phyloP scores from a whole-genome alignment of 2,329 filamentous ascomycete species.

The Ilyonectria destructans region DNA sequence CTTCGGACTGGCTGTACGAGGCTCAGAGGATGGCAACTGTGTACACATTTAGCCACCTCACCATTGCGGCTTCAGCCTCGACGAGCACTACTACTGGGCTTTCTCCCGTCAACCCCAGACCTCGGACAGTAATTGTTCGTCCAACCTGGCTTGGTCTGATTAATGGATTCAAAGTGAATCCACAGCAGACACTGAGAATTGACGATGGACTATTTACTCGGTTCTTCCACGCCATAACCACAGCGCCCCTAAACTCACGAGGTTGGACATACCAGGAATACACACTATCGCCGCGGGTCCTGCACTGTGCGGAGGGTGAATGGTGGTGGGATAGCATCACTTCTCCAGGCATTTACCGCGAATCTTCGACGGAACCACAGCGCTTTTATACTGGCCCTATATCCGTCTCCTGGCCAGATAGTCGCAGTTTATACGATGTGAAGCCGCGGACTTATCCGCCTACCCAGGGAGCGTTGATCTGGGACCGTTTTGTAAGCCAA shows the following conservation, averaged over 20 bases:
- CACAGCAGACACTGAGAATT: slow-evolving; percentile 1
- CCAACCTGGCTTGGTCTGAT: slow-evolving; percentile 1
- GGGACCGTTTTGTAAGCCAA: slow-evolving; percentile 7
- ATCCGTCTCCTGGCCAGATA: slow-evolving; percentile 15
- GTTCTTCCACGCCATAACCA: slow-evolving; percentile 1
- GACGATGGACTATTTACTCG: not conserved
- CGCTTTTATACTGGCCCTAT: not conserved
- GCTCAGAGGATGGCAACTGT: slow-evolving; percentile 13
- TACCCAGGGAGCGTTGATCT: not conserved
- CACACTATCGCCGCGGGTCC: slow-evolving; percentile 1
- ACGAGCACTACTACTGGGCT: slow-evolving; percentile 4
- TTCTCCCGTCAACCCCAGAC: not conserved
- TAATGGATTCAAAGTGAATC: not conserved
- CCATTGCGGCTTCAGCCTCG: slow-evolving; percentile 11
- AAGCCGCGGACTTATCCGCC: not conserved
- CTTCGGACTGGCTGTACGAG: slow-evolving; percentile 8
- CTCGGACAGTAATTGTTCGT: slow-evolving; percentile 10
- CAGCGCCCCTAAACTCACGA: slow-evolving; percentile 2
- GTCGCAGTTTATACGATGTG: slow-evolving; percentile 11
- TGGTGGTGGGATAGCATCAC: slow-evolving; percentile 15
- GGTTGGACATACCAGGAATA: slow-evolving; percentile 15
- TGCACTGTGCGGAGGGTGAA: slow-evolving; percentile 14
- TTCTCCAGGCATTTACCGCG: not conserved
- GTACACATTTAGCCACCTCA: slow-evolving; percentile 6
- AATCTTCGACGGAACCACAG: not conserved